Evolutionary conservation across 768 basidiomycete species (phyloP), one percentile per base, ranked within the genome.

Genomic region (Macrolepiota albuminosa): DNA sequence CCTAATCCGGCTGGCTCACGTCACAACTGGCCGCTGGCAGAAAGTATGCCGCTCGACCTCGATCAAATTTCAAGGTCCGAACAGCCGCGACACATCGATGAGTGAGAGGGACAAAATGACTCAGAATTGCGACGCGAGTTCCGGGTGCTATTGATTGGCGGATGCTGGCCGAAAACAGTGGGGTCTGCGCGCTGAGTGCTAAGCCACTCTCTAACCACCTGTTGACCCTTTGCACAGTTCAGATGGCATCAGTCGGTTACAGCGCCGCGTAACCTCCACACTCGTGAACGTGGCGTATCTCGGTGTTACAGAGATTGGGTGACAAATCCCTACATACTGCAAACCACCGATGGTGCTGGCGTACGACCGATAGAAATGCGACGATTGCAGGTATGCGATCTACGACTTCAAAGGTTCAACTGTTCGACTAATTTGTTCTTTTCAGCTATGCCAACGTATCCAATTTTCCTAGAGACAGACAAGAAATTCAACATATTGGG

Each of bases 401-500:
- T 85, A 85, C 73, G 83, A 88, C 61, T 74, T 81, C 37, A 70
- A 68, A 10, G 74, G 74, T 49, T 74, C 77, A 2, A 73, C 72
- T 1, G 69, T 81, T 36, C 68, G 73, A 39, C 72, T 21, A 75
- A 52, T 67, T 82, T 29, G 77, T 78, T 10, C 66, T 84, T 46
- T 80, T 84, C 70, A 84, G 84, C 62, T 83, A 73, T 63, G 77
- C 74, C 67, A 77, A 81, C 70, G 67, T 76, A 60, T 72, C 72
- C 49, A 60, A 26, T 14, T 60, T 71, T 64, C 21, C 21, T 21
- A 21, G 21, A 21, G 21, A 21, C 21, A 11, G 67, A 69, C 14
- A 84, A 86, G 70, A 76, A 78, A 62, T 76, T 72, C 59, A 74
- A 82, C 49, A 85, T 6, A 42, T 76, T 88, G 85, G 85, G 84